Evolutionary conservation across 2,329 filamentous ascomycete species (phyloP).

Genomic region (Dothistroma pini): DNA sequence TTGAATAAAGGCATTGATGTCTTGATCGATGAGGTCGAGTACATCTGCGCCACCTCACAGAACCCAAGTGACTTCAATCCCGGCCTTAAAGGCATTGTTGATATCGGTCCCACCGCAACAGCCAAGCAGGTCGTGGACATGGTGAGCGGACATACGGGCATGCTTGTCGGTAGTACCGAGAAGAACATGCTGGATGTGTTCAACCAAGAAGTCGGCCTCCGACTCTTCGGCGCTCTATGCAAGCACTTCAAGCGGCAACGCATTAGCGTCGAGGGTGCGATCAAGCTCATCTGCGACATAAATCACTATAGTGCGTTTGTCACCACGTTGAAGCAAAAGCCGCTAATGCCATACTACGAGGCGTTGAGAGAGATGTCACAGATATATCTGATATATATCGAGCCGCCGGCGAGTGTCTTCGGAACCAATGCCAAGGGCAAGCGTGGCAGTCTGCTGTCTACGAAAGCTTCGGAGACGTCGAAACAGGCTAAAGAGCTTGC

Average conservation of each 20-base stretch:
- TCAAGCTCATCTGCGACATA: slow-evolving; percentile 94
- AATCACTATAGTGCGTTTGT: slow-evolving; percentile 89
- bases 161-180: slow-evolving; percentile 92
- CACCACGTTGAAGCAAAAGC: slow-evolving; percentile 72
- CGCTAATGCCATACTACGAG: slow-evolving; percentile 84
- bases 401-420: slow-evolving; percentile 31
- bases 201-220: slow-evolving; percentile 92
- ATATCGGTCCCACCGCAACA: slow-evolving; percentile 73
- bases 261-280: slow-evolving; percentile 80
- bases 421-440: slow-evolving; percentile 21
- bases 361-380: slow-evolving; percentile 89
- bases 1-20: slow-evolving; percentile 98
- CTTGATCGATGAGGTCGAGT: slow-evolving; percentile 97
- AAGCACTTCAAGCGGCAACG: slow-evolving; percentile 98
- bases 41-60: slow-evolving; percentile 85
- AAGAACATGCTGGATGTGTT: slow-evolving; percentile 99
- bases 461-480: slow-evolving; percentile 46
- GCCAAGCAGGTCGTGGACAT: slow-evolving; percentile 78
- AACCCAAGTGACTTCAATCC: slow-evolving; percentile 88
- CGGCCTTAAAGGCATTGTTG: slow-evolving; percentile 38
- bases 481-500: slow-evolving; percentile 91
- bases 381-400: slow-evolving; percentile 80
- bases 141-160: slow-evolving; percentile 81
- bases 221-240: slow-evolving; percentile 86
- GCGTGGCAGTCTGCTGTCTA: slow-evolving; percentile 26